These are phyloP conservation scores for Caryopteris hybrid DNA, from an alignment of 305 asterid genomes.

Conservation along the genomic window DNA sequence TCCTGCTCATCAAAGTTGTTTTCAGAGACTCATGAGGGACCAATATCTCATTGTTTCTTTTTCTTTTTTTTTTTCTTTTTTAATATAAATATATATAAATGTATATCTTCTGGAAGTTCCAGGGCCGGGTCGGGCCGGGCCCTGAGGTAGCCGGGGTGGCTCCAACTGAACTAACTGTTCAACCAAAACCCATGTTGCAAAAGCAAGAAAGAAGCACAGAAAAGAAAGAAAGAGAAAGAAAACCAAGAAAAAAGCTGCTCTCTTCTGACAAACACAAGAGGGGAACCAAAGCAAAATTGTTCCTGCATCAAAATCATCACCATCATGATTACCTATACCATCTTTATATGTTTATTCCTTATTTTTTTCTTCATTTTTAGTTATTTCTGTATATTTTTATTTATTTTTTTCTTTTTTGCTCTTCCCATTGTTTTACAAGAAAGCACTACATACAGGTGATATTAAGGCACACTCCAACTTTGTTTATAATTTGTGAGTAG, in stretches of 20 bases:
- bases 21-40: constrained; percentile 23
- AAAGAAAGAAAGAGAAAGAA: constrained; percentile 16
- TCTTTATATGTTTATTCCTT: constrained; percentile 42
- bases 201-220: constrained; percentile 26
- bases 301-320: constrained; percentile 66
- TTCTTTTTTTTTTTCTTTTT: background rate
- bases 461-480: constrained; percentile 18
- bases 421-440: constrained; percentile 18
- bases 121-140: background rate
- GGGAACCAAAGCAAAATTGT: constrained; percentile 31
- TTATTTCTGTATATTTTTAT: constrained; percentile 19
- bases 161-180: constrained; percentile 37
- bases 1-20: constrained; percentile 24
- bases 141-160: background rate
- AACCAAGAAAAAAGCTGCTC: constrained; percentile 44
- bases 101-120: too few species aligned
- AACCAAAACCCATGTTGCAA: constrained; percentile 47
- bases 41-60: constrained; percentile 16
- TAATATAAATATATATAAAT: too few species aligned
- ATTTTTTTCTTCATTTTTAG: constrained; percentile 29
- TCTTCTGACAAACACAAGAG: constrained; percentile 41
- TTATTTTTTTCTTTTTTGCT: constrained; percentile 14
- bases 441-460: constrained; percentile 19
- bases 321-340: constrained; percentile 54
- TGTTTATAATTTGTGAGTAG: constrained; percentile 1